Evolutionary conservation across 805 yeast genomes (phyloP).

Genomic region (Candida caryicola): DNA sequence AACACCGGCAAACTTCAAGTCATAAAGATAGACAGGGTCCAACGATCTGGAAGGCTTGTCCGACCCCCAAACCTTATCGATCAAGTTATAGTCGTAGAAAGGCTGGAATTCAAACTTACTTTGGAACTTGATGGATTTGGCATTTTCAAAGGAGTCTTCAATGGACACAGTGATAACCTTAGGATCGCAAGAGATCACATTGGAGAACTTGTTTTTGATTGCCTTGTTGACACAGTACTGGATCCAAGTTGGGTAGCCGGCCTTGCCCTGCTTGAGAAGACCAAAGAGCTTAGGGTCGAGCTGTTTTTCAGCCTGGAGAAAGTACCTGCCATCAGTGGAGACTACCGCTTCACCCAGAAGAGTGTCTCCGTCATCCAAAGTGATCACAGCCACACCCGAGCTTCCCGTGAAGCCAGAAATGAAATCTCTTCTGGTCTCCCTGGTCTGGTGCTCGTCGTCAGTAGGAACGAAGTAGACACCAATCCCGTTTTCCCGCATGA

Average conservation of each 20-base stretch:
- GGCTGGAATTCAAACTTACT: slow-evolving; percentile 31
- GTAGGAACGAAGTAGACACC: slow-evolving; percentile 78
- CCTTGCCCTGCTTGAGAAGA: slow-evolving; percentile 73
- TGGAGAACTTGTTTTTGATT: slow-evolving; percentile 46
- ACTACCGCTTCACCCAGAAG: slow-evolving; percentile 69
- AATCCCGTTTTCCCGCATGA: slow-evolving; percentile 61
- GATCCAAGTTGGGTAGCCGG: slow-evolving; percentile 75
- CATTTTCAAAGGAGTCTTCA: slow-evolving; percentile 40
- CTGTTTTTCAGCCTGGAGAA: slow-evolving; percentile 84
- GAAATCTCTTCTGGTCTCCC: slow-evolving; percentile 79
- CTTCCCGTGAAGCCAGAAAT: slow-evolving; percentile 90
- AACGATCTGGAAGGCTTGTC: slow-evolving; percentile 34
- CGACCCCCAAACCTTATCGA: slow-evolving; percentile 38
- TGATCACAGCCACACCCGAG: slow-evolving; percentile 88
- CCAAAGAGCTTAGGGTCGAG: slow-evolving; percentile 71
- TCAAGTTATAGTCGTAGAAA: slow-evolving; percentile 26
- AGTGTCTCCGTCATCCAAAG: slow-evolving; percentile 43
- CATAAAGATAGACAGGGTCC: slow-evolving; percentile 31
- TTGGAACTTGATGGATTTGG: slow-evolving; percentile 15
- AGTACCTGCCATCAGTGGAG: slow-evolving; percentile 94
- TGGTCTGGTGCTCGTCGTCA: slow-evolving; percentile 90
- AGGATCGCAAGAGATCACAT: slow-evolving; percentile 82
- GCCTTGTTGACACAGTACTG: slow-evolving; percentile 61
- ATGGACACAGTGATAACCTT: slow-evolving; percentile 54
- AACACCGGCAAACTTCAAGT: slow-evolving; percentile 34